Base-by-base conservation (phyloP, 2,329 filamentous ascomycete genomes). In the Metarhizium rileyi region DNA sequence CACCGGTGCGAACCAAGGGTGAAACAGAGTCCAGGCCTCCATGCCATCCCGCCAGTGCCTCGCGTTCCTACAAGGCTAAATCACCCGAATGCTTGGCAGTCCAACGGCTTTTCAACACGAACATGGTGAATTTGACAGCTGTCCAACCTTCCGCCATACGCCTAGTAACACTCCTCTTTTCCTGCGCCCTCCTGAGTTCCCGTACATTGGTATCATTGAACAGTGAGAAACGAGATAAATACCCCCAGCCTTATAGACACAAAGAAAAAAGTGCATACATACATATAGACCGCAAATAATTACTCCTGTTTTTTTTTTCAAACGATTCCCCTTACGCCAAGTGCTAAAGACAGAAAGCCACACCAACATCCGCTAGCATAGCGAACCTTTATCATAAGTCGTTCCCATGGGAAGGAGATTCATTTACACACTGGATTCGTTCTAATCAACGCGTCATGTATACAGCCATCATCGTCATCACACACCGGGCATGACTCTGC, bases 151-250 rank as follows among this genome's bases (percentile, higher is more conserved):
- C 27, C 27, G 10, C 30, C 12, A 10, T 33, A 33, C 30, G 30
- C 30, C 30, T 33, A 28, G 30, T 14, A 33, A 33, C 30, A 14
- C 5, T 33, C 12, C 2, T 33, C 16, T 5, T 8, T 38, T 38
- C 35, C 35, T 38, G 10, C 35, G 6, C 18, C 35, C 16, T 33
- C 20, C 16, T 20, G 10, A 25, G 10, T 16, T 42, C 20, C 38
- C 38, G 4, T 23, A 4, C 22, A 6, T 27, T 49, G 47, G 47
- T 49, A 49, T 49, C 47, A 44, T 49, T 49, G 27, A 33, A 35
- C 22, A 36, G 28, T n/a, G 27, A 20, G 16, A 48, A 44, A 48
- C 7, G 22, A 8, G 44, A 26, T 36, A 23, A 6, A n/a, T 18
- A 23, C 28, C 35, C 9, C 28, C 36, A 4, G 16, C 26, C 30